Conservation (phyloP, 164 flowering plant genomes). For the Chimonanthus praecox region DNA sequence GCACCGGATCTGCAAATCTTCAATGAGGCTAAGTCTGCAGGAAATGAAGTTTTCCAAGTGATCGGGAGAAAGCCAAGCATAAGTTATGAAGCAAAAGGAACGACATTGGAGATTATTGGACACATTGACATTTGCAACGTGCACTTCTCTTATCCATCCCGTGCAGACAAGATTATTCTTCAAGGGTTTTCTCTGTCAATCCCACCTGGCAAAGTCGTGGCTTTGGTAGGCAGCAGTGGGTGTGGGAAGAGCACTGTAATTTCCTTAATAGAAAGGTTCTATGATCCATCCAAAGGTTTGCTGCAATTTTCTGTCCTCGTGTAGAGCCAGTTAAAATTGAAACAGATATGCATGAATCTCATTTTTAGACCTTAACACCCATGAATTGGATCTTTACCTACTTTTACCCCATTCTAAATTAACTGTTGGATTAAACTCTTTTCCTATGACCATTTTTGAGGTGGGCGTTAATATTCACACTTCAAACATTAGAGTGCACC, state of each 20-base stretch:
- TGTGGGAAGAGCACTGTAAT: constrained; percentile 70
- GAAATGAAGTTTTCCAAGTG: constrained; percentile 48
- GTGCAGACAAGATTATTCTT: constrained; percentile 38
- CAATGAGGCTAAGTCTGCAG: constrained; percentile 68
- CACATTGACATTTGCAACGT: constrained; percentile 41
- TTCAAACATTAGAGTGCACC: not conserved
- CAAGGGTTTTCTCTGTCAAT: constrained; percentile 54
- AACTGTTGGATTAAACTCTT: no score
- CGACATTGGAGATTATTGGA: constrained; percentile 29
- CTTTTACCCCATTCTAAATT: no score
- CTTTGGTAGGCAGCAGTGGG: constrained; percentile 72
- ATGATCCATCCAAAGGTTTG: constrained; percentile 53
- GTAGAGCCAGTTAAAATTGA: not conserved
- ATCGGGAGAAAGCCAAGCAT: constrained; percentile 44
- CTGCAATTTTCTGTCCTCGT: not conserved
- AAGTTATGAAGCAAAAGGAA: constrained; percentile 28
- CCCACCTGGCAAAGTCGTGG: constrained; percentile 63
- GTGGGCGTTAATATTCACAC: no score
- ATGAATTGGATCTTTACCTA: no score
- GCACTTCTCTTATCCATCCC: constrained; percentile 59
- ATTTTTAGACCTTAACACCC: no score
- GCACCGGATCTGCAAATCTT: constrained; percentile 65
- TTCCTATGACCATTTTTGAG: no score
- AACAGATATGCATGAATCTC: not conserved
- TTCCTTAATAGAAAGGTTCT: constrained; percentile 56